Evolutionary conservation across 2,329 filamentous ascomycete species (phyloP), one percentile per base, ranked within the genome.

Genomic region (Helicocarpus griseus): DNA sequence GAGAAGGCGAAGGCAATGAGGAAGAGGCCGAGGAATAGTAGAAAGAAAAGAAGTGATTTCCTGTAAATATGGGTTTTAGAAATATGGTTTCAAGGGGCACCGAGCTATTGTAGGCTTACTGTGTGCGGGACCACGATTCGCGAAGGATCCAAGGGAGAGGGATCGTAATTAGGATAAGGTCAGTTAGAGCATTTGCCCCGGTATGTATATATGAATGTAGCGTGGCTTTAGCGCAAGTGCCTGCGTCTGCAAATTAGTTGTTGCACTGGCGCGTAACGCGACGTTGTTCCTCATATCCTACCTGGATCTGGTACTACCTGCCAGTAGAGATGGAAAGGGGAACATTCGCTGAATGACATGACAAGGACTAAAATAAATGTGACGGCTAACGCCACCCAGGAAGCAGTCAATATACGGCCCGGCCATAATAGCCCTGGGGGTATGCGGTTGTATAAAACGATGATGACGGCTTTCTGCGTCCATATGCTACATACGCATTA

Each of bases 301-400:
- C 66, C 68, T 48, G 68, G 65, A 50, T 61, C 57, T 43, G 66
- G 78, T 0, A 73, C 58, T 49, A 81, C 74, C 60, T 79, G 77
- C 77, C 77, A 81, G 62, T 81, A 80, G 49, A 78, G 73, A 45
- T 66, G 58, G 57, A 80, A 74, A 2, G 77, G 77, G 11, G 70
- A 54, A 53, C 68, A 70, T 57, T 70, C 68, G 52, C 57, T 58
- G 52, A 70, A 66, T 2, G 63, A 67, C 7, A 60, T 56, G 35
- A 68, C 60, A 39, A 69, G 62, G 39, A 66, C 63, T 8, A 59
- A 57, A 26, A 65, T 50, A 45, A 67, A 68, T 3, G 65, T 64
- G 8, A 52, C 52, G 29, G 62, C 58, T 26, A 69, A 62, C 9
- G 63, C n/a, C 11, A 58, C 38, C 48, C 64, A 61, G 41, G 60